phyloP scores from a whole-genome alignment of 148 eudicot genomes.

The Dianthus caryophyllus region DNA sequence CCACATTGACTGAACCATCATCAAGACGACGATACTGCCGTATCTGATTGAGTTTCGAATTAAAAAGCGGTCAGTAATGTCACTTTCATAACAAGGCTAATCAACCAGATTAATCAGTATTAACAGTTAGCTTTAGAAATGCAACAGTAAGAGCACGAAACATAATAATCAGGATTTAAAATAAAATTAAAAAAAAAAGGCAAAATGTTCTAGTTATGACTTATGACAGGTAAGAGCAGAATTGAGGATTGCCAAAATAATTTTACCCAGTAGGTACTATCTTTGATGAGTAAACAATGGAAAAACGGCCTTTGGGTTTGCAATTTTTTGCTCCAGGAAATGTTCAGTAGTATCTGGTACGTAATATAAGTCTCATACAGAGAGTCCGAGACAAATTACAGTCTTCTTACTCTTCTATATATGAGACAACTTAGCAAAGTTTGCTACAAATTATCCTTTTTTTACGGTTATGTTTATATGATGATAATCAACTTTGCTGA shows the following conservation, averaged over 20 bases:
- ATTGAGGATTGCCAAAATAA: too few species aligned
- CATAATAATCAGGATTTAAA: too few species aligned
- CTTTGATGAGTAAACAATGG: too few species aligned
- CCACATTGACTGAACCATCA: conserved; percentile 91
- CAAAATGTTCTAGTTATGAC: not conserved
- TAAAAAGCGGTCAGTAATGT: not conserved
- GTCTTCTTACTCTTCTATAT: too few species aligned
- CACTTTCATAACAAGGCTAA: conserved; percentile 1
- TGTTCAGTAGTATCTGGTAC: too few species aligned
- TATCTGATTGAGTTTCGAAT: conserved; percentile 46
- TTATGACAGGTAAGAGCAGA: not conserved
- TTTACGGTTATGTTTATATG: not conserved
- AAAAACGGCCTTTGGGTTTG: too few species aligned
- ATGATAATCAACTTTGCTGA: conserved; percentile 1
- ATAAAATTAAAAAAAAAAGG: not conserved
- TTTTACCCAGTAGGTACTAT: not conserved
- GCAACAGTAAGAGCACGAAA: not conserved
- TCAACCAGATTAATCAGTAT: not conserved
- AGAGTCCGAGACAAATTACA: too few species aligned
- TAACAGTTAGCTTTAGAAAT: conserved; percentile 6
- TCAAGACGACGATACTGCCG: conserved; percentile 73
- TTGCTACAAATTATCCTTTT: too few species aligned
- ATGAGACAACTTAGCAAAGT: too few species aligned
- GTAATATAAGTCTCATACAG: too few species aligned
- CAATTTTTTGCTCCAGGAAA: too few species aligned